phyloP scores from a whole-genome alignment of 208 protist species.

The Angomonas deanei region DNA sequence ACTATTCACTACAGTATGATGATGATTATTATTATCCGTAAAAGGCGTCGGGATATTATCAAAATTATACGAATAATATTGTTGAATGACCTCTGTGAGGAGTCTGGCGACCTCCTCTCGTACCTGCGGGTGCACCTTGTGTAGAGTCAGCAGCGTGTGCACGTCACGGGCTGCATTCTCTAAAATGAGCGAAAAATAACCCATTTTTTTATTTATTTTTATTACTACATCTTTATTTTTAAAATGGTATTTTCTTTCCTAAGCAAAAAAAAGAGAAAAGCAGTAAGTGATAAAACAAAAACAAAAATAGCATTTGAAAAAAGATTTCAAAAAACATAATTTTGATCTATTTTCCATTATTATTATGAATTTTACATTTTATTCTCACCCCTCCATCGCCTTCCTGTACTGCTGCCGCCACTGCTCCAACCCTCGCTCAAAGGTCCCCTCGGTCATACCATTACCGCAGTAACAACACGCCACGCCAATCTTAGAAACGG shows the following conservation, averaged over 20 bases:
- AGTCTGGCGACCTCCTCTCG: constrained; percentile 54
- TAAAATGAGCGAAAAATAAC: constrained; percentile 48
- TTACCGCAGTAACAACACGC: constrained; percentile 65
- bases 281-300: constrained; percentile 7
- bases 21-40: not conserved
- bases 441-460: constrained; percentile 67
- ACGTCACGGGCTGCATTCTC: constrained; percentile 71
- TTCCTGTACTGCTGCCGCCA: constrained; percentile 33
- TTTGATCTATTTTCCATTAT: not conserved
- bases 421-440: constrained; percentile 55
- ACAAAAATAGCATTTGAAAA: constrained; percentile 1
- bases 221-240: not conserved
- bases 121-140: constrained; percentile 84
- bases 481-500: constrained; percentile 73
- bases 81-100: constrained; percentile 39
- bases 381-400: not conserved
- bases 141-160: constrained; percentile 57
- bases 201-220: constrained; percentile 20
- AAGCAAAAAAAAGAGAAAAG: constrained; percentile 7
- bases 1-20: not conserved
- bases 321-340: not conserved
- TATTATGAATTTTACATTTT: no score
- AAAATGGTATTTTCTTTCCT: not conserved
- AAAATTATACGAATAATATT: constrained; percentile 6
- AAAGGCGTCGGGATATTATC: constrained; percentile 2